These are phyloP conservation scores for Gynostemma pentaphyllum DNA, from an alignment of 306 rosid genomes.

Conservation along the genomic window DNA sequence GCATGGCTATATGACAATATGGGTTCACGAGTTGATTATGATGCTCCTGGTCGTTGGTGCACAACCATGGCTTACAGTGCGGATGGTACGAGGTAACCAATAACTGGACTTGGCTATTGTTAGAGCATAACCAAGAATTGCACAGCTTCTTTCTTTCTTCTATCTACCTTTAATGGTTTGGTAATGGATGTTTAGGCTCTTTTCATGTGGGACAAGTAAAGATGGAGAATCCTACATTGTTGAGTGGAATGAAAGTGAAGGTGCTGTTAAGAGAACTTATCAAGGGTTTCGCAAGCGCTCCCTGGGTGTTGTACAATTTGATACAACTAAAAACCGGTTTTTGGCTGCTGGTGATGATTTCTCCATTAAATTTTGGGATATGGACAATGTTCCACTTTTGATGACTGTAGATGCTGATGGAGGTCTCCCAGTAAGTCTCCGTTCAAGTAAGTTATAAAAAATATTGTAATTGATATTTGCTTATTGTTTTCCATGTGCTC, in stretches of 20 bases:
- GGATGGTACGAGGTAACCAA: constrained; percentile 75
- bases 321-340: constrained; percentile 79
- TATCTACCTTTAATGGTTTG: constrained; percentile 2
- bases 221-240: constrained; percentile 90
- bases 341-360: constrained; percentile 95
- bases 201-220: constrained; percentile 93
- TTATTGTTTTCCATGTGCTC: constrained; percentile 12
- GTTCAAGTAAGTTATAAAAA: constrained; percentile 9
- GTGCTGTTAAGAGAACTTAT: constrained; percentile 80
- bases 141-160: constrained; percentile 1
- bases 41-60: constrained; percentile 97
- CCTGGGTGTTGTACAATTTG: constrained; percentile 78
- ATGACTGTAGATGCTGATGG: constrained; percentile 86
- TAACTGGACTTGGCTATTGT: constrained; percentile 6
- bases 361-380: constrained; percentile 95
- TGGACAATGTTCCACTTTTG: constrained; percentile 79
- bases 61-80: constrained; percentile 92
- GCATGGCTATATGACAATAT: constrained; percentile 94
- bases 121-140: background rate
- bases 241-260: constrained; percentile 98
- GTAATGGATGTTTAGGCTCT: constrained; percentile 47
- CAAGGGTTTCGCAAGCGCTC: constrained; percentile 94
- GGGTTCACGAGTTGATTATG: constrained; percentile 96
- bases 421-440: constrained; percentile 77
- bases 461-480: constrained; percentile 5